These are phyloP conservation scores for Tylopilus sp. DNA, from an alignment of 1,284 basidiomycete genomes.

Conservation along the genomic window DNA sequence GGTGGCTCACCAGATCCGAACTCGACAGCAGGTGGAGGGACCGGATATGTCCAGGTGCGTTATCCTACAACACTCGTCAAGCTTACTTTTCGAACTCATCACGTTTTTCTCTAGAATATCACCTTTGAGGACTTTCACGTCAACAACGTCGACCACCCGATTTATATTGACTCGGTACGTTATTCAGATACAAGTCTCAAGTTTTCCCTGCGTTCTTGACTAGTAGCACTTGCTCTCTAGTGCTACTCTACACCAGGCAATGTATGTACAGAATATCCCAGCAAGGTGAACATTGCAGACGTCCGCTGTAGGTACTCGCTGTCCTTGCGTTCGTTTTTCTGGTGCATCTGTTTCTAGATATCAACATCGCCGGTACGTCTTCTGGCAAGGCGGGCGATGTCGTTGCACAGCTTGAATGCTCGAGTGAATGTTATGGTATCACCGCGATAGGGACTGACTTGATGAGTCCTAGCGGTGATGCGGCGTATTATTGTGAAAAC, in stretches of 20 bases:
- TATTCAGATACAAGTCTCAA: not conserved
- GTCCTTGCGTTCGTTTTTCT: slow-evolving; percentile 6
- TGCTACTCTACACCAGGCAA: slow-evolving; percentile 50
- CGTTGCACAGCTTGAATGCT: slow-evolving; percentile 48
- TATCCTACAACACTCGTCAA: not conserved
- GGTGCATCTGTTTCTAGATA: slow-evolving; percentile 19
- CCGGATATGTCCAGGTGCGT: slow-evolving; percentile 44
- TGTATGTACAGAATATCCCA: slow-evolving; percentile 47
- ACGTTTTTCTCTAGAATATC: slow-evolving; percentile 45
- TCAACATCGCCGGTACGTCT: slow-evolving; percentile 45
- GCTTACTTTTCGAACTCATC: not conserved
- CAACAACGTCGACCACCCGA: slow-evolving; percentile 55
- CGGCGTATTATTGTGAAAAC: slow-evolving; percentile 30
- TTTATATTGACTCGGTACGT: slow-evolving; percentile 36
- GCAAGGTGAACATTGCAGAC: slow-evolving; percentile 46
- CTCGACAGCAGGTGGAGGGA: slow-evolving; percentile 45
- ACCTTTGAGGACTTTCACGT: slow-evolving; percentile 53
- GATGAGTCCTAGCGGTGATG: slow-evolving; percentile 19
- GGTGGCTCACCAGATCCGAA: slow-evolving; percentile 34
- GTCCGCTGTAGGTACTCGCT: slow-evolving; percentile 29
- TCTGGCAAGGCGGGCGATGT: slow-evolving; percentile 43
- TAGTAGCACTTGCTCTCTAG: slow-evolving; percentile 34
- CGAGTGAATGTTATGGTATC: slow-evolving; percentile 31
- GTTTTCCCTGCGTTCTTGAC: not conserved
- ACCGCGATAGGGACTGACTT: slow-evolving; percentile 24